Base-by-base conservation (phyloP, 768 basidiomycete species). In the Kwoniella newhampshirensis region DNA sequence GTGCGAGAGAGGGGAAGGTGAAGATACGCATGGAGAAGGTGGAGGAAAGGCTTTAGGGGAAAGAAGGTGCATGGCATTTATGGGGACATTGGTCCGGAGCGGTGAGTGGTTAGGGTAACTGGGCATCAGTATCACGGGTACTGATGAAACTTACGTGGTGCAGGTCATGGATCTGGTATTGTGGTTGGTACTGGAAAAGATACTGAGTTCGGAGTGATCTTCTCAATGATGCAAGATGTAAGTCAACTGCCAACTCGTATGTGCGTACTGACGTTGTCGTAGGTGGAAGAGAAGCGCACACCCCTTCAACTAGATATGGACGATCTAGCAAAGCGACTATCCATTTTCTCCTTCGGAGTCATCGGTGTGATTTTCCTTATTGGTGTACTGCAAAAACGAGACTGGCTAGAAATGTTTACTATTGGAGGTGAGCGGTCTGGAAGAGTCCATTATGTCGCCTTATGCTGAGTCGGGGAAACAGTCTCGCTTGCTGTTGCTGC, bases 341-440 rank as follows among this genome's bases (percentile, higher is more conserved):
- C 92, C 1, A 79, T 91, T 25, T 72, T 92, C 58, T 96, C 92
- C 2, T 97, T 98, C 63, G 88, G 85, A n/a, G 82, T 97, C 47
- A 98, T 98, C 62, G 93, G 93, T 4, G 74, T 96, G 32, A 98
- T 98, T 47, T 89, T 89, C 76, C 76, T 97, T 50, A 86, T 97
- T 60, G 94, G 93, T 7, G 84, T 93, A 15, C 77, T 86, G 60
- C 93, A 97, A 71, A 80, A 84, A 36, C 81, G 94, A 18, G 83
- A 87, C 9, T 96, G 91, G 93, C 78, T 97, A 11, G 93, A 94
- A 44, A 98, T 97, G 94, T 97, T 98, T 73, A 98, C 93, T 8
- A 98, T 98, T 60, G 93, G 93, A 80, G 92, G 92, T 93, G 68
- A 51, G 84, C 51, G 20, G 18, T 5, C 18, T 6, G 13, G 32